Base-by-base conservation (phyloP, 2,329 filamentous ascomycete species). In the Aaosphaeria pasadenensis region DNA sequence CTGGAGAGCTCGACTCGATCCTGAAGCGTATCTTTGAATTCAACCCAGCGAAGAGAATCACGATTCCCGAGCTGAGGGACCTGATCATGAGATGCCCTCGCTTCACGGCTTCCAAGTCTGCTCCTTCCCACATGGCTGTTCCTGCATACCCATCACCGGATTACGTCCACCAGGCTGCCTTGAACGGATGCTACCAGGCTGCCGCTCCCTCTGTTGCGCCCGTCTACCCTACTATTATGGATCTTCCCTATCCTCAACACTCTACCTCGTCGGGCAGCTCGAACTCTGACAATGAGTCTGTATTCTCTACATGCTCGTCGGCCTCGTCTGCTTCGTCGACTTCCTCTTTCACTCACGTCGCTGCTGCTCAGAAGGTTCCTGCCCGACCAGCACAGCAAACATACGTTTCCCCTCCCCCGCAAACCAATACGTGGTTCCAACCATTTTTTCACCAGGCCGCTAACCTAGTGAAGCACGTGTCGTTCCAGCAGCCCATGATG, bases 1-100 rank as follows among this genome's bases (percentile, higher is more conserved):
- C 94, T 47, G 80, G 89, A 67, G 91, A 96, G 67, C 80, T 97
- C 69, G 91, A 96, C 75, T 79, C 83, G 66, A 95, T 99, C 55
- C 75, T 99, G 61, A 85, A 84, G 57, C 84, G 87, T 64, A 88
- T 97, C 62, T 99, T 99, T 71, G 86, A 92, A 65, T 83, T 85
- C 70, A 86, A 94, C 72, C 91, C 94, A 48, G 80, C 85, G 62
- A 84, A 89, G 68, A 82, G 94, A 70, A 91, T 95, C 64, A 86
- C 85, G 48, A 81, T 99, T 54, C 74, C 83, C 47, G 88, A 96
- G 72, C 81, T 99, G 47, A 85, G 87, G 63, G 78, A 83, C 57
- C 77, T 87, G 66, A 94, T 97, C 67, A 69, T 87, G 61, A 79
- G 83, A 54, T 96, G 91, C 76, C 77, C 85, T 31, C 77, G 78